Evolutionary conservation across 345 rosid species (phyloP).

Genomic region (Citrus australasica): DNA sequence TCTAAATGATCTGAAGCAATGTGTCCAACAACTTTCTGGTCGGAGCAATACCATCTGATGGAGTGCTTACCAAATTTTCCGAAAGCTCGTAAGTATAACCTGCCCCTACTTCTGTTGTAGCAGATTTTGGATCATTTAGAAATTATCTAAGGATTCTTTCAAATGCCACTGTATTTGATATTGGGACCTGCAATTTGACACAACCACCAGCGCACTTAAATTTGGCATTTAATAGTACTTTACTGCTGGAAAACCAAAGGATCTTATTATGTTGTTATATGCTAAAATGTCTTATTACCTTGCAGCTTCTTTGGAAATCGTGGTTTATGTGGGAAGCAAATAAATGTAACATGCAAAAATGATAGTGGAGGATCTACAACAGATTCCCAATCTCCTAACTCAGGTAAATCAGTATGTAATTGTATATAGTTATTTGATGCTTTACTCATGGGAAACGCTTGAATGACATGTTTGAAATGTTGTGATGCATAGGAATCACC

Average conservation of each 20-base stretch:
- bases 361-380: constrained; percentile 44
- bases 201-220: not conserved
- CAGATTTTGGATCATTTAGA: constrained; percentile 7
- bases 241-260: constrained; percentile 4
- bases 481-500: not conserved
- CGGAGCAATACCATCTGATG: constrained; percentile 82
- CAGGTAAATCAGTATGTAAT: constrained; percentile 43
- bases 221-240: not conserved
- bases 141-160: not conserved
- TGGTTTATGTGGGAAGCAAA: constrained; percentile 82
- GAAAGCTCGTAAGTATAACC: constrained; percentile 65
- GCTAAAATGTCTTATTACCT: constrained; percentile 14
- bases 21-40: constrained; percentile 83
- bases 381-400: constrained; percentile 33
- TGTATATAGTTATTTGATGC: constrained; percentile 6
- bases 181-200: not conserved
- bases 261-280: not conserved
- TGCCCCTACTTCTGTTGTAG: constrained; percentile 6
- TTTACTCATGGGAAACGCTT: not conserved
- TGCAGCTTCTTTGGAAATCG: constrained; percentile 80
- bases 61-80: constrained; percentile 51
- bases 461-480: not conserved
- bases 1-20: constrained; percentile 52
- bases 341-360: constrained; percentile 55
- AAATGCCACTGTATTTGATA: not conserved